Base-by-base conservation (phyloP, 73 alveolate genomes). In the Paramecium octaurelia region DNA sequence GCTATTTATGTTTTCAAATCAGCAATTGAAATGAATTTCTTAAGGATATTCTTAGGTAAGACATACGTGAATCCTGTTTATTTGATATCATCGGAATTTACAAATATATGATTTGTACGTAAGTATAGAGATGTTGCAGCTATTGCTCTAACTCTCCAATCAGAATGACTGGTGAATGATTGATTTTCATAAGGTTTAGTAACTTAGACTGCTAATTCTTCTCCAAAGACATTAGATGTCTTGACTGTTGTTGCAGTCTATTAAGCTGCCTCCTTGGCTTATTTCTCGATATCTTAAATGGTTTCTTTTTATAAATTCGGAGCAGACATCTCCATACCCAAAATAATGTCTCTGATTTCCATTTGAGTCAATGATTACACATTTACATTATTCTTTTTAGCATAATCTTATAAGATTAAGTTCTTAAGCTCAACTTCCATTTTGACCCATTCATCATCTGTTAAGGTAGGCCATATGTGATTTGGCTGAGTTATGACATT, bases 301-400 rank as follows among this genome's bases (percentile, higher is more conserved):
- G 98, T 95, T 88, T 93, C 96, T 35, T 97, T 94, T 75, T 93
- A 93, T 60, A 97, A 69, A 91, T 98, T 92, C 6, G 99, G 99
- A 3, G 99, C 99, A 10, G 99, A 97, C 85, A 99, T 98, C 94
- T 99, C 99, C 99, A 98, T 97, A 43, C 99, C 99, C 43, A 99
- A 95, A 44, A 99, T 99, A 94, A 99, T 99, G 94, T 99, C 99
- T 96, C 99, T 99, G 69, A 99, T 98, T 94, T 99, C 99, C 92
- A 99, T 96, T 96, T 99, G 97, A 18, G 99, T 99, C 54, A 99
- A 93, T 18, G 99, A 96, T 34, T 99, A 99, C 8, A 98, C 99
- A 93, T 99, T 99, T 57, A 99, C 99, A 95, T 98, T 99, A 96
- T 99, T 98, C 94, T 98, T 98, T 98, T 98, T 99, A 76, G 99